Evolutionary conservation across 192 early-diverging fungal species (phyloP).

Genomic region (Lunasporangiospora selenospora): DNA sequence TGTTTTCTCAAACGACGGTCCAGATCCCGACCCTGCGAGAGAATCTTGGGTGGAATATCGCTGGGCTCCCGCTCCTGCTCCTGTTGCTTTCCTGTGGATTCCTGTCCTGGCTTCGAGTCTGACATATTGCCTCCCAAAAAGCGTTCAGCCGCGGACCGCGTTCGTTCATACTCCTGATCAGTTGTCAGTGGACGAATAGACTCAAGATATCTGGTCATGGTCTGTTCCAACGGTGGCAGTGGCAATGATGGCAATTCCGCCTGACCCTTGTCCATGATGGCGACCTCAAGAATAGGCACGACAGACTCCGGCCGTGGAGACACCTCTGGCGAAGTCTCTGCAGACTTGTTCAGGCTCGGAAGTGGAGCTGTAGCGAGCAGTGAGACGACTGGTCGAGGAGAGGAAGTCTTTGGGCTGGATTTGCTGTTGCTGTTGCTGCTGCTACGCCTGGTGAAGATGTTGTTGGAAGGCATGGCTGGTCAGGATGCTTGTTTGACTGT

Average conservation of each 20-base stretch:
- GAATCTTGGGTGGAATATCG: too few relatives aligned
- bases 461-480: too few relatives aligned
- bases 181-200: slow-evolving; percentile 54
- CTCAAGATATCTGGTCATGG: slow-evolving; percentile 53
- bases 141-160: slow-evolving; percentile 51
- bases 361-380: slow-evolving; percentile 25
- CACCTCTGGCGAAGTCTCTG: slow-evolving; percentile 27
- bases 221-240: slow-evolving; percentile 62
- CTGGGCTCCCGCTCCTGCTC: too few relatives aligned
- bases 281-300: slow-evolving; percentile 10
- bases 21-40: slow-evolving; percentile 13
- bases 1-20: slow-evolving; percentile 47
- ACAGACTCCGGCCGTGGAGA: slow-evolving; percentile 17
- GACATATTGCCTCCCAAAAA: slow-evolving; percentile 45
- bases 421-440: too few relatives aligned
- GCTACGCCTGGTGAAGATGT: too few relatives aligned
- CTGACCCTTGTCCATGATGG: slow-evolving; percentile 46
- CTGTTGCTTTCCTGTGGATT: too few relatives aligned
- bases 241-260: slow-evolving; percentile 54
- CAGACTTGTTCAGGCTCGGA: slow-evolving; percentile 43
- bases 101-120: slow-evolving; percentile 8
- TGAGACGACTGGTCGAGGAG: too few relatives aligned
- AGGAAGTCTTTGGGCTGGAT: too few relatives aligned
- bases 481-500: too few relatives aligned
- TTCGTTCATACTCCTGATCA: slow-evolving; percentile 55